Evolutionary conservation across 495 filamentous ascomycete genomes (phyloP), one percentile per base, ranked within the genome.

Genomic region (Podospora bellae-mahoneyi): DNA sequence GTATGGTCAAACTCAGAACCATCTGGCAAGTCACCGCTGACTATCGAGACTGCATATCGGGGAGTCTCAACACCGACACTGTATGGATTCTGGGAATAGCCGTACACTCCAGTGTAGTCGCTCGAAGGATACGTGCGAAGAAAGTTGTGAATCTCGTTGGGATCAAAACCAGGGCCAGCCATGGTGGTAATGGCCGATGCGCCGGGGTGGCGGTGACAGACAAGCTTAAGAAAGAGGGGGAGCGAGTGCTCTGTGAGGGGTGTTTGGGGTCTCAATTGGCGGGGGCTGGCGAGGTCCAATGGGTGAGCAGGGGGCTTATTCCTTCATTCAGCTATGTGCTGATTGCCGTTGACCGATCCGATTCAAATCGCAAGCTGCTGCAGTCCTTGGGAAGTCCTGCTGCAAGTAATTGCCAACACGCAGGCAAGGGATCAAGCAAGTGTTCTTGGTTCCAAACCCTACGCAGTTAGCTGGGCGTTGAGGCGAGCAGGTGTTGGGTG

Each of bases 121-220:
- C 23, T 54, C 7, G 34, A 30, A 1, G 20, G 4, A 34, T 18
- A 32, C 30, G 30, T 10, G 2, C 23, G 26, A 27, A 66, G n/a
- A 18, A 66, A 64, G 1, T 20, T 18, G n/a, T 60, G 5, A 55
- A 69, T 69, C 15, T 70, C 68, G 18, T 55, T 55, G 26, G 64
- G 5, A 26, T 70, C 34, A 53, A 66, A 1, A 32, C 26, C 53
- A 23, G 64, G 6, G 6, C n/a, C 60, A 60, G 66, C 67, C 13
- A n/a, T 57, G 34, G 16, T 48, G 53, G 60, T 26, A 32, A 32
- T 32, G 18, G 48, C n/a, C 1, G 4, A 20, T 26, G 55, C 55
- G 55, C 4, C 55, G 32, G 26, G 1, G n/a, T 23, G 44, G 60
- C 48, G 62, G 54, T 4, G 32, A 16, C 28, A 55, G 30, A 19